Base-by-base conservation (phyloP, 73 alveolate species). In the Paramecium pentaurelia region DNA sequence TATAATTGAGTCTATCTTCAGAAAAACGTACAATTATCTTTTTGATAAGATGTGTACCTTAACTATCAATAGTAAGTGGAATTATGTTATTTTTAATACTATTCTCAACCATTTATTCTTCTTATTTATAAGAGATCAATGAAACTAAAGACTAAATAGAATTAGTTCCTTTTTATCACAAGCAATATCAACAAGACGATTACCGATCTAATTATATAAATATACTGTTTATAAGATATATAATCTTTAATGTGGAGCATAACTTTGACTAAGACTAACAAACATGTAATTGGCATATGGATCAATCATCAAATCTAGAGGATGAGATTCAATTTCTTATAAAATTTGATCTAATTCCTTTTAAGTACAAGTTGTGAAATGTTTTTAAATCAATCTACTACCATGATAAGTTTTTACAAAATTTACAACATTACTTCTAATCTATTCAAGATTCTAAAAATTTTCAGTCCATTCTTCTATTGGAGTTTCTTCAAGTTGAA, bases 161-260 rank as follows among this genome's bases (percentile, higher is more conserved):
- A 77, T 77, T 73, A 4, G 90, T 77, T 38, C 90, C 73, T 77
- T 77, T 18, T 77, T 77, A 44, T 77, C 90, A 77, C 90, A 77
- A 16, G 90, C 90, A 36, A 77, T 77, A 9, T 77, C 90, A n/a
- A 42, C 90, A 16, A 77, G 34, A 28, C 49, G 27, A 77, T 77
- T 28, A 8, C 38, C 42, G 6, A 77, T 77, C 90, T 77, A 45
- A 14, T 14, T 20, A 42, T 54, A 25, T 16, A 3, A 4, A 20
- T 22, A 38, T 77, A 77, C 90, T 12, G 32, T 77, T 9, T n/a
- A 27, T 25, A 80, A 49, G 18, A 80, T 80, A 11, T 27, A 80
- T 32, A 80, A 45, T 80, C 91, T 80, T 25, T 44, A 45, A 22
- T 77, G 25, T 10, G 90, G 77, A 44, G 77, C 77, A 80, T 77